phyloP scores from a whole-genome alignment of 1,284 basidiomycete species.

The Trichosporon faecale region DNA sequence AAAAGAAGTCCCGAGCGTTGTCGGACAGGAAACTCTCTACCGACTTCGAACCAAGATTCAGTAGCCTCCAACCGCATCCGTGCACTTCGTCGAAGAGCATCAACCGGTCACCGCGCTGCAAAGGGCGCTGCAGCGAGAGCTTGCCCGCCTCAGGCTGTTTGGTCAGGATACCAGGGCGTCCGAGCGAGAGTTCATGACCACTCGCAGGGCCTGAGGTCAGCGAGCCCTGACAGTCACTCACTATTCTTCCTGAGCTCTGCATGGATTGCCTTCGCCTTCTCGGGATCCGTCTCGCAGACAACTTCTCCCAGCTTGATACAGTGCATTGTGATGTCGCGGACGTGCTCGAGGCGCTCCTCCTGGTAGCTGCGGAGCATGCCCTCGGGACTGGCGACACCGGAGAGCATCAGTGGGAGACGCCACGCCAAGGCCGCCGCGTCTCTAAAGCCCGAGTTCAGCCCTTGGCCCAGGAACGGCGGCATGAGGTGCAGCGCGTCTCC shows the following conservation, averaged over 20 bases:
- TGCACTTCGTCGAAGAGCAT: conserved; percentile 15
- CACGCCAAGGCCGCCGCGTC: conserved; percentile 27
- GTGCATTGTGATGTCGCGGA: conserved; percentile 16
- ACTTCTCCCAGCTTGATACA: conserved; percentile 25
- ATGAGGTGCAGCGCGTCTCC: conserved; percentile 28
- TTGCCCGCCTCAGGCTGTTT: conserved; percentile 16
- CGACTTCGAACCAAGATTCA: background rate
- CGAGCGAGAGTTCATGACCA: conserved; percentile 16
- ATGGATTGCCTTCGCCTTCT: conserved; percentile 20
- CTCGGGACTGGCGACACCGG: conserved; percentile 10
- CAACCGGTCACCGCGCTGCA: background rate
- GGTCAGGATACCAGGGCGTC: conserved; percentile 19
- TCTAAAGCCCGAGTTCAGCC: conserved; percentile 30
- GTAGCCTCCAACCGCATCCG: conserved; percentile 21
- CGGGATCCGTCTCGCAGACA: conserved; percentile 27
- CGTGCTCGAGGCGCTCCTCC: conserved; percentile 22
- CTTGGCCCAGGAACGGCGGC: conserved; percentile 33
- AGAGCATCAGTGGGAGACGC: conserved; percentile 24
- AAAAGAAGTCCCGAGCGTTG: conserved; percentile 3
- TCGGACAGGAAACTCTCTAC: background rate
- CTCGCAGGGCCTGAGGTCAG: conserved; percentile 7
- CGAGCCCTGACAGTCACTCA: background rate
- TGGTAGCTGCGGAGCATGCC: conserved; percentile 23
- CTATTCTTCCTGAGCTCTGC: conserved; percentile 5
- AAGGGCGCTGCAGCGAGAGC: conserved; percentile 8